These are phyloP conservation scores for Gnomoniopsis sp. DNA, from an alignment of 2,329 filamentous ascomycete species.

Conservation along the genomic window DNA sequence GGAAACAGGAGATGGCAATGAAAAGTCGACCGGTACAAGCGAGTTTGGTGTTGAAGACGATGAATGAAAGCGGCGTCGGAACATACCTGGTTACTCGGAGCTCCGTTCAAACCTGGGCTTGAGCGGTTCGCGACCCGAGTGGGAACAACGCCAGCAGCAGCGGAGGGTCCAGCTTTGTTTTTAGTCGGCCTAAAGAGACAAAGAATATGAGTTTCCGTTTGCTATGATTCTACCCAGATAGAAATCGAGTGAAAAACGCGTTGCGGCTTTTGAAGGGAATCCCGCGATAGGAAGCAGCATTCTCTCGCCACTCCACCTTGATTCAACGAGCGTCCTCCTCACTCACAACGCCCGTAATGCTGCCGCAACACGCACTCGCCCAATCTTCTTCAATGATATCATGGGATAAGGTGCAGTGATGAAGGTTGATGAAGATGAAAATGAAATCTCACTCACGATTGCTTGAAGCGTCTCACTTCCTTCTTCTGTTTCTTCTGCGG, in stretches of 20 bases:
- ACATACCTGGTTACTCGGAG: constrained; percentile 51
- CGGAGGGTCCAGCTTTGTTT: constrained; percentile 58
- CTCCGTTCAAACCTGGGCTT: constrained; percentile 58
- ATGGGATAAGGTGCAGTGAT: constrained; percentile 2
- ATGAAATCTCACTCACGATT: constrained; percentile 54
- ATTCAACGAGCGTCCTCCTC: background rate
- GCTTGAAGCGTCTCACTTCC: constrained; percentile 58
- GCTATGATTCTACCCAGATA: background rate
- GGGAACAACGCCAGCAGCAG: constrained; percentile 57
- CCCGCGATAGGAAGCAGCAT: background rate
- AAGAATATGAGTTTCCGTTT: constrained; percentile 19
- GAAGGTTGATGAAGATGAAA: background rate
- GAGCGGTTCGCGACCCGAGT: constrained; percentile 62
- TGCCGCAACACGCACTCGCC: background rate
- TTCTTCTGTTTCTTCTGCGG: constrained; percentile 48
- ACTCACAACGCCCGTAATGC: background rate
- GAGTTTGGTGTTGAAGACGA: constrained; percentile 3
- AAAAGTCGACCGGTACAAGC: background rate
- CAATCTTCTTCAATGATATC: background rate
- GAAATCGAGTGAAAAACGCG: background rate
- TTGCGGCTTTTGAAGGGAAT: background rate
- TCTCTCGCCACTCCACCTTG: background rate
- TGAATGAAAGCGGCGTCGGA: background rate
- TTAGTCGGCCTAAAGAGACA: constrained; percentile 62
- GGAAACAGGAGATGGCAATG: constrained; percentile 5